Evolutionary conservation across 768 basidiomycete species (phyloP), one percentile per base, ranked within the genome.

Genomic region (Boletus pseudo-olivaceus): DNA sequence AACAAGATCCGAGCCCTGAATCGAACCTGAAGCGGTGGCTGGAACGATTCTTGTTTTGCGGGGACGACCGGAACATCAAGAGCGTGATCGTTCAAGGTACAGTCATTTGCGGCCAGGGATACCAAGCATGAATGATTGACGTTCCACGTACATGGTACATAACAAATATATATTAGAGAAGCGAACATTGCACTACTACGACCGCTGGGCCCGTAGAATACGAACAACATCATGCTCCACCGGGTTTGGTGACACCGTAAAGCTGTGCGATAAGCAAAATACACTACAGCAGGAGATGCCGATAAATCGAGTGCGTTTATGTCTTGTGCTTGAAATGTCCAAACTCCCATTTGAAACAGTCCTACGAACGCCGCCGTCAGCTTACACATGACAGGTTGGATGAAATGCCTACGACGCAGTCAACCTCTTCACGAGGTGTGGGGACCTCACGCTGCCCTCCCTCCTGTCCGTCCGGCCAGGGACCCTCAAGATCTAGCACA

Each of bases 31-130:
- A 55, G 76, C 72, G 43, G 75, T 82, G 58, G 69, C 75, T 98
- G 60, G 94, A 97, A 72, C 78, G 84, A 55, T 93, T 95, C 71
- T 73, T 96, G 58, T 93, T 92, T 65, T 83, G 84, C 39, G 93
- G 91, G 7, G 93, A 96, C 67, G 85, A 91, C 66, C 76, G 92
- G 66, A 95, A 93, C 70, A 84, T 97, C 52, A 72, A 72, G 47
- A 76, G 78, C 52, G 94, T 98, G 19, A 94, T 85, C 64, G 94
- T 98, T 15, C 85, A 90, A 63, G 94, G 95, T 2, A 69, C 75
- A 41, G 68, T 82, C 34, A 82, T 98, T 34, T 94, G 92, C 10
- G 95, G 95, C 12, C 76, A 72, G 44, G 75, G 73, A 45, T 70
- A 68, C 49, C 58, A 59, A n/a, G 48, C 38, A 40, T 60, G 41